Evolutionary conservation across 2,329 filamentous ascomycete genomes (phyloP), one percentile per base, ranked within the genome.

Genomic region (Harringtonia lauricola): DNA sequence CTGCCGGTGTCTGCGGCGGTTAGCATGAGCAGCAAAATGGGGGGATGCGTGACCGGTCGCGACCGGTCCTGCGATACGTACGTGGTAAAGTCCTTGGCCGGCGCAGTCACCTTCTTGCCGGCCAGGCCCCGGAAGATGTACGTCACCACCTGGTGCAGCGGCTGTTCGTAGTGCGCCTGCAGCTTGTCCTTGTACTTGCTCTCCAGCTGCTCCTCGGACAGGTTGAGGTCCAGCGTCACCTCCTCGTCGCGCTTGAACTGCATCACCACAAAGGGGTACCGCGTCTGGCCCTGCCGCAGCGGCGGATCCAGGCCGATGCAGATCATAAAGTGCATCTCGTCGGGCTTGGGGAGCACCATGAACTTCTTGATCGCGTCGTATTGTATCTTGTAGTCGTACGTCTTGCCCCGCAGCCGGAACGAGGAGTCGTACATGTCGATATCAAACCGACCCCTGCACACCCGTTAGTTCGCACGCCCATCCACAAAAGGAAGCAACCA

Each of bases 331-430:
- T 98, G 92, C 55, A 92, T 79, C 53, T 98, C 92, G 61, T 98
- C 92, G n/a, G 92, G 92, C 68, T 98, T 98, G 39, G 92, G 92
- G 7, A 98, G 79, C 26, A 96, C 77, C 81, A 98, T 95, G 61
- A 96, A 96, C 63, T 96, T 96, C 72, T 98, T 98, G 67, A 96
- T 88, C 40, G 83, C 80, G 46, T 95, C 86, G 65, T 95, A 98
- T 62, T 95, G 88, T 52, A 98, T 96, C 76, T 98, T 98, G 79
- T 98, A 98, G 69, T 98, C 94, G 71, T 98, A 98, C 21, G 92
- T 98, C 69, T 98, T 98, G 57, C 92, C 92, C 52, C 92, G 90
- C 49, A 98, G 76, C 50, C 92, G 84, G 75, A 98, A 96, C 2
- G 92, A 96, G 15, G 80, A 83, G 64, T 96, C 92, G 74, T 98